These are phyloP conservation scores for Pseudoturritis turrita DNA, from an alignment of 345 rosid genomes.

Conservation along the genomic window DNA sequence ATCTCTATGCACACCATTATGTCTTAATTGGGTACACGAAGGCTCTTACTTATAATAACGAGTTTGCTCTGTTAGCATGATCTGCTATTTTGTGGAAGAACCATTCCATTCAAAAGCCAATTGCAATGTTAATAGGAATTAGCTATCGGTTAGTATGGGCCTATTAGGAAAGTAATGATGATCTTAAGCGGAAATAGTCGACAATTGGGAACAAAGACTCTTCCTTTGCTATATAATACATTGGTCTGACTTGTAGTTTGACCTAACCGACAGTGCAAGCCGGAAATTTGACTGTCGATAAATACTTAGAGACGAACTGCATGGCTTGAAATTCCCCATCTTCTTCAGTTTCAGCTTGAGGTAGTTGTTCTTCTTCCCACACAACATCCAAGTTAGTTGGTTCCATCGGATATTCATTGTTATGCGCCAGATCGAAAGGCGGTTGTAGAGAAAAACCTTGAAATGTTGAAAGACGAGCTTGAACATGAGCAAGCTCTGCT, in stretches of 20 bases:
- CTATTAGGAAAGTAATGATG: not conserved
- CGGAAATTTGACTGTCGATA: conserved; percentile 15
- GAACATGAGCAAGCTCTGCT: conserved; percentile 67
- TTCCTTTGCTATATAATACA: not conserved
- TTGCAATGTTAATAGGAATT: not conserved
- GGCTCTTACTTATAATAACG: too few relatives aligned
- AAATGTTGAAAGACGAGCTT: conserved; percentile 55
- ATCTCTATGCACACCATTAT: too few relatives aligned
- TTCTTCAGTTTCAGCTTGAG: not conserved
- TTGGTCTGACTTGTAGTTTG: not conserved
- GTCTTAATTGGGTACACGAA: too few relatives aligned
- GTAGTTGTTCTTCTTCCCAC: conserved; percentile 16
- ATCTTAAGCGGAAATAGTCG: not conserved
- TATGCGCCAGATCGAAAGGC: conserved; percentile 28
- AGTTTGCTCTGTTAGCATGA: too few relatives aligned
- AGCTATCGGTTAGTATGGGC: not conserved
- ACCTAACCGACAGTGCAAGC: conserved; percentile 21
- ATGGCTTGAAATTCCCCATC: conserved; percentile 14
- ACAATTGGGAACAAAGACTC: not conserved
- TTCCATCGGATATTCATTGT: conserved; percentile 22
- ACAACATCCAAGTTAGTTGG: conserved; percentile 6
- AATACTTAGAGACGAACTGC: conserved; percentile 19
- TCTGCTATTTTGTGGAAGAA: not conserved
- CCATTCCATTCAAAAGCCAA: not conserved
- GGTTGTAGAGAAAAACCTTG: conserved; percentile 32